A percentile compares a stretch with the other conserved stretches of the same genome.
These are phyloP conservation scores for Venturia effusa DNA, from an alignment of 2,329 filamentous ascomycete species.

Conservation along the genomic window DNA sequence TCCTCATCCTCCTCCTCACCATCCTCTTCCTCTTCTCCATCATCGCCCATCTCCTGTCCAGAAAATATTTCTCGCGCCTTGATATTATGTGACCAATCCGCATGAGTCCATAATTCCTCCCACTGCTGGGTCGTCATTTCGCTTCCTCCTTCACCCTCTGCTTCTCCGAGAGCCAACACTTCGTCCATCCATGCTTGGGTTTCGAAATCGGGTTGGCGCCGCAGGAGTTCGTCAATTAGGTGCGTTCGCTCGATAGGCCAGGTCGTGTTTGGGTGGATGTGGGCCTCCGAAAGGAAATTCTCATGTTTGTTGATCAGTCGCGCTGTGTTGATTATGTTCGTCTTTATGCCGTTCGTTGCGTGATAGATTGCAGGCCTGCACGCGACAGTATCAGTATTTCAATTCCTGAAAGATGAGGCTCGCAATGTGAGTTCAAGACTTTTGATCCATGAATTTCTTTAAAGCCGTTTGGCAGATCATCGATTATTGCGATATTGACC, in stretches of 20 bases:
- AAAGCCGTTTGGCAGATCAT: neutral
- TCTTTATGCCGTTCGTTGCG: neutral
- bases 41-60: constrained; percentile 3
- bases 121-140: neutral
- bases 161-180: neutral
- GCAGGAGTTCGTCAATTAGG: neutral
- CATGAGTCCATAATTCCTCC: constrained; percentile 7
- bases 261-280: constrained; percentile 8
- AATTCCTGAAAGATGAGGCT: neutral
- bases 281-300: neutral
- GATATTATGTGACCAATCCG: constrained; percentile 3
- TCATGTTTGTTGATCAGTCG: neutral
- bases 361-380: neutral
- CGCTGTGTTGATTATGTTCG: neutral
- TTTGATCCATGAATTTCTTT: neutral
- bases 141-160: neutral
- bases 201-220: neutral
- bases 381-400: neutral
- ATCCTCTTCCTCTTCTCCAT: constrained; percentile 7
- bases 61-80: neutral
- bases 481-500: neutral
- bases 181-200: constrained; percentile 5
- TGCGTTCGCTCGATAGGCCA: neutral
- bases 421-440: neutral
- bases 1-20: neutral